Conservation (phyloP, 495 filamentous ascomycete species). For the Aspergillus sclerotiicarbonarius region DNA sequence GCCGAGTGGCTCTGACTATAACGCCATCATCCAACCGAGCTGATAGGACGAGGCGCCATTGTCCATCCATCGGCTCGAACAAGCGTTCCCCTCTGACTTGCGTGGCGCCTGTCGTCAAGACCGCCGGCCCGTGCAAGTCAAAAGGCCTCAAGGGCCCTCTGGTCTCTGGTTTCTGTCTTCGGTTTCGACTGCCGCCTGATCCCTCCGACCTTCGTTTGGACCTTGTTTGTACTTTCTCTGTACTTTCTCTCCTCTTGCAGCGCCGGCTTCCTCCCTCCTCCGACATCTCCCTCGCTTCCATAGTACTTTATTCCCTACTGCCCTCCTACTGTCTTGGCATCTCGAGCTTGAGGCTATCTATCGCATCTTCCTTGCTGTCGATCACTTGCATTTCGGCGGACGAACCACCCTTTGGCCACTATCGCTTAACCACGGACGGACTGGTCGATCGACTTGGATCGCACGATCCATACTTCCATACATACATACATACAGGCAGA, state of each 20-base stretch:
- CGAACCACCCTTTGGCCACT: slow-evolving; percentile 1
- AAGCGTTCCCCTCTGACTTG: slow-evolving; percentile 23
- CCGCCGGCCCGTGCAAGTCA: slow-evolving; percentile 18
- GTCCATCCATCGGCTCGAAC: slow-evolving; percentile 8
- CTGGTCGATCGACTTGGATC: too few species aligned
- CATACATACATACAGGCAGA: background rate
- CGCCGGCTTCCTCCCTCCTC: background rate
- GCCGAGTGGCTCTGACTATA: slow-evolving; percentile 4
- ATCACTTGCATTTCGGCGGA: background rate
- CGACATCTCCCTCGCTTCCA: too few species aligned
- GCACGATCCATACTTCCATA: background rate
- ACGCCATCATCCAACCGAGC: slow-evolving; percentile 12
- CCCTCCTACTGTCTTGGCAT: too few species aligned
- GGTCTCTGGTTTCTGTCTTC: background rate
- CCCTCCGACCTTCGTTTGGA: slow-evolving; percentile 9
- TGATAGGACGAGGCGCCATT: slow-evolving; percentile 23
- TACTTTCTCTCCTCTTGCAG: background rate
- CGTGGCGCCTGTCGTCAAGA: slow-evolving; percentile 36
- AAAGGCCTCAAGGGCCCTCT: slow-evolving; percentile 19
- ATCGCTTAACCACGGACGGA: background rate
- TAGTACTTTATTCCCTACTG: too few species aligned
- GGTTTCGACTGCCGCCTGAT: slow-evolving; percentile 1
- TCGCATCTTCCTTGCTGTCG: slow-evolving; percentile 14
- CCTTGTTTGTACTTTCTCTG: slow-evolving; percentile 5
- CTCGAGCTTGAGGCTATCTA: background rate